Conservation (phyloP, 2,329 filamentous ascomycete genomes). For the Trichoderma lentiforme region DNA sequence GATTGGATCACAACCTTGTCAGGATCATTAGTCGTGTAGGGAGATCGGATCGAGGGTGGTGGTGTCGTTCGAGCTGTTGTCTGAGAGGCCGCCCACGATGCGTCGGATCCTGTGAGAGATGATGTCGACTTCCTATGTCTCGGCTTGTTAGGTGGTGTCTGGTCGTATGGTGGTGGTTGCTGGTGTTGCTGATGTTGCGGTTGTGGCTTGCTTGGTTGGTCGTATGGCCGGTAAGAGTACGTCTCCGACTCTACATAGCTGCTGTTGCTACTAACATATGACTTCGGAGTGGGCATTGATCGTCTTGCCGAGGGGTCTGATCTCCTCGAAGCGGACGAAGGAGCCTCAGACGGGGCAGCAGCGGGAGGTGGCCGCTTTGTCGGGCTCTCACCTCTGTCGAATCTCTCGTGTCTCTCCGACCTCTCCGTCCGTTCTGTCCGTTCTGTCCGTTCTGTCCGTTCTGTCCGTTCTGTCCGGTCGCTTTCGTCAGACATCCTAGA, state of each 20-base stretch:
- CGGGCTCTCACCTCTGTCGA: slow-evolving; percentile 10
- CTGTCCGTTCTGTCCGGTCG: background rate
- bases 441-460: background rate
- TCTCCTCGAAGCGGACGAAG: slow-evolving; percentile 17
- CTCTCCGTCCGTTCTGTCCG: background rate
- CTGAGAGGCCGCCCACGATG: slow-evolving; percentile 80
- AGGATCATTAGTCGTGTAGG: slow-evolving; percentile 85
- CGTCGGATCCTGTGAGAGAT: slow-evolving; percentile 70
- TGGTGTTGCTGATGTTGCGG: background rate
- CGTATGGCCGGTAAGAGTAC: slow-evolving; percentile 75
- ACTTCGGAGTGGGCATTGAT: slow-evolving; percentile 50
- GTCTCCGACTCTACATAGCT: slow-evolving; percentile 59
- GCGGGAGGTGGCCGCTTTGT: slow-evolving; percentile 16
- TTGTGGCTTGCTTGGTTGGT: slow-evolving; percentile 36
- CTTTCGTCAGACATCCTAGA: slow-evolving; percentile 11
- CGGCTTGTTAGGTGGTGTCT: slow-evolving; percentile 40
- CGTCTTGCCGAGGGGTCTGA: slow-evolving; percentile 17
- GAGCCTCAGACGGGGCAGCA: slow-evolving; percentile 9
- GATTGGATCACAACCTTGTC: slow-evolving; percentile 95
- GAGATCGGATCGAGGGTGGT: slow-evolving; percentile 70
- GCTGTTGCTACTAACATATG: slow-evolving; percentile 40
- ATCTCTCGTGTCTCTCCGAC: background rate
- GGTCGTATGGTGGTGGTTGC: slow-evolving; percentile 41
- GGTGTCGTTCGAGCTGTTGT: slow-evolving; percentile 82
- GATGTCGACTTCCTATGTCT: slow-evolving; percentile 46